Percentiles rank a stretch among this genome's conserved stretches.
Conservation (phyloP, 1,284 basidiomycete species). For the Leccinum solheimii region DNA sequence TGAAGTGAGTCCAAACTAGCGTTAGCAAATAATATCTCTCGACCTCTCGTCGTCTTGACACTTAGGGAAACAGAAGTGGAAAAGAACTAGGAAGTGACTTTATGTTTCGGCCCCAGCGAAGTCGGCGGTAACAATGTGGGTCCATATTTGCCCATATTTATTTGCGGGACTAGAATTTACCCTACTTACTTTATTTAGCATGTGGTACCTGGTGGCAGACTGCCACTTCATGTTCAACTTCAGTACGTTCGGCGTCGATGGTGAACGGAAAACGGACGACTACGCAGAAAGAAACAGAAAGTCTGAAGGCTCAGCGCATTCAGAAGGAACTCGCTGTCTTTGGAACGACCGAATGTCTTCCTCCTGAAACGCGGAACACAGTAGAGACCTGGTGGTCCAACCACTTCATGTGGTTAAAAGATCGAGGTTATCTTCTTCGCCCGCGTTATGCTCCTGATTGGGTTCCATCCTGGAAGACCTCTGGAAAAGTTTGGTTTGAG, state of each 20-base stretch:
- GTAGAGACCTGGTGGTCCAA: slow-evolving; percentile 17
- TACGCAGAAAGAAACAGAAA: not conserved
- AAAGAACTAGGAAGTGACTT: not conserved
- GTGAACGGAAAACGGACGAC: not conserved
- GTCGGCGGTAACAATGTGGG: not conserved
- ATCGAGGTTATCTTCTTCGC: slow-evolving; percentile 29
- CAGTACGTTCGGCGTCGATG: not conserved
- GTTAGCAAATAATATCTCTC: not conserved
- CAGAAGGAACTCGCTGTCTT: slow-evolving; percentile 4
- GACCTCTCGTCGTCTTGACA: too few relatives aligned
- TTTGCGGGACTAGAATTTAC: not conserved
- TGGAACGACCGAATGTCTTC: slow-evolving; percentile 1
- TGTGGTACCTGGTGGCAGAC: too few relatives aligned
- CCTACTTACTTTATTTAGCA: not conserved
- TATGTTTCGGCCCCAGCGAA: not conserved
- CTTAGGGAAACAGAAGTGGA: not conserved
- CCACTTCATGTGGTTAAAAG: slow-evolving; percentile 23
- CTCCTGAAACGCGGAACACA: not conserved
- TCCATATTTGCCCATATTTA: not conserved
- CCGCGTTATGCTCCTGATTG: slow-evolving; percentile 24
- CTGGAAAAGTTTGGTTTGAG: not conserved
- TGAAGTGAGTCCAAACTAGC: too few relatives aligned
- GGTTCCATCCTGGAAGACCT: slow-evolving; percentile 24
- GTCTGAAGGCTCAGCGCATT: not conserved
- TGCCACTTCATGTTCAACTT: not conserved